Percentiles rank a stretch among this genome's conserved stretches.
Evolutionary conservation across 805 yeast species (phyloP).

Genomic region (Wickerhamomyces rabaulensis): DNA sequence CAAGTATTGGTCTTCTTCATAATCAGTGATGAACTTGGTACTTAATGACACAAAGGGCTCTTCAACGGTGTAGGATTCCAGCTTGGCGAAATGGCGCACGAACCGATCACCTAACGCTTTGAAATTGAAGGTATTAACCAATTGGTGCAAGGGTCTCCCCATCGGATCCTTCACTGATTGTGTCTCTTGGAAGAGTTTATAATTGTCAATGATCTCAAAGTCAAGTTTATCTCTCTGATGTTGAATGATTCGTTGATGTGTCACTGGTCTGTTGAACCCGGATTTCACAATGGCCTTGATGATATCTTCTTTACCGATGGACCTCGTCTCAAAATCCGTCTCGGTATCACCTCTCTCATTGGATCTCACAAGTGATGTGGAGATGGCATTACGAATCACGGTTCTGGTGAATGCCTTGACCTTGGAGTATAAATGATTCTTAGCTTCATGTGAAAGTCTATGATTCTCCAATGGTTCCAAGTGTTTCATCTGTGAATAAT

Average conservation of each 20-base stretch:
- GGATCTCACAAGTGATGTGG: neutral
- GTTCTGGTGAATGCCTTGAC: neutral
- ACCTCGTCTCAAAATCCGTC: neutral
- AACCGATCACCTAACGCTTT: neutral
- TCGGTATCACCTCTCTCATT: neutral
- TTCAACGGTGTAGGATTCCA: neutral
- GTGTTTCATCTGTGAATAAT: neutral
- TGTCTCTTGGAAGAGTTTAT: neutral
- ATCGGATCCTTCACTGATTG: neutral
- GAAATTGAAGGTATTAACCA: neutral
- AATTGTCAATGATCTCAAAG: neutral
- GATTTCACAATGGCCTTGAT: neutral
- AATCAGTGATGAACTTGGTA: neutral
- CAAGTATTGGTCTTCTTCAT: neutral
- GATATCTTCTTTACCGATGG: neutral
- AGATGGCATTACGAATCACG: neutral
- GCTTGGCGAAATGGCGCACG: neutral
- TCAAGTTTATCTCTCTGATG: neutral
- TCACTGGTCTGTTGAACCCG: neutral
- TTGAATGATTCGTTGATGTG: neutral
- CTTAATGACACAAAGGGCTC: neutral
- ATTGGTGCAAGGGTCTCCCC: neutral
- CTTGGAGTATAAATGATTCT: neutral
- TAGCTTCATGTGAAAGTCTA: neutral
- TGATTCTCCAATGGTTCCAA: neutral